Evolutionary conservation across 768 basidiomycete species (phyloP).

Genomic region (Kwoniella dejecticola): DNA sequence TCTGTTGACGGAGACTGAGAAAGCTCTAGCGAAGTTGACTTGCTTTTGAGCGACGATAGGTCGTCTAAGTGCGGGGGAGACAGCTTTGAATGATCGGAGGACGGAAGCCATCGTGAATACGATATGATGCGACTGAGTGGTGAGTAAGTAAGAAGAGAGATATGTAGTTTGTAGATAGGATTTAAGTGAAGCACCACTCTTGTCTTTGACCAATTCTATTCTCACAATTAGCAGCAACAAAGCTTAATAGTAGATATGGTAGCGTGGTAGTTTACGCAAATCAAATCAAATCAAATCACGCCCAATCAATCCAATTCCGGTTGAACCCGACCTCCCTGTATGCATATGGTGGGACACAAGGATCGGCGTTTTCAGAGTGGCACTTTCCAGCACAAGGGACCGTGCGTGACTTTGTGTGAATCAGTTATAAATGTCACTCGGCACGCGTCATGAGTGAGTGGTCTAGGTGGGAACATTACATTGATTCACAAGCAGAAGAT

Average conservation of each 20-base stretch:
- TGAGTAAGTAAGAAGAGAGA: slow-evolving; percentile 7
- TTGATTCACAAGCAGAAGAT: too few species aligned
- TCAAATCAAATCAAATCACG: background rate
- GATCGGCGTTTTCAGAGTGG: background rate
- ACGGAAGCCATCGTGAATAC: slow-evolving; percentile 38
- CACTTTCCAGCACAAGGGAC: background rate
- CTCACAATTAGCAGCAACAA: background rate
- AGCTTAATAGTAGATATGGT: slow-evolving; percentile 1
- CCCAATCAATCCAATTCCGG: background rate
- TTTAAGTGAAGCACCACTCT: slow-evolving; percentile 1
- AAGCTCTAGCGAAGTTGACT: slow-evolving; percentile 22
- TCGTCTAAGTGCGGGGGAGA: slow-evolving; percentile 18
- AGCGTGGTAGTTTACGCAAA: slow-evolving; percentile 12
- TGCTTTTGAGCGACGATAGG: slow-evolving; percentile 9
- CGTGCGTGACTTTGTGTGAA: slow-evolving; percentile 15
- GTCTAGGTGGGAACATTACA: too few species aligned
- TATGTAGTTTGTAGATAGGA: background rate
- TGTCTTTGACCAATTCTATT: background rate
- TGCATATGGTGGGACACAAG: too few species aligned
- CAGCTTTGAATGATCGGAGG: slow-evolving; percentile 35
- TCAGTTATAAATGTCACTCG: too few species aligned
- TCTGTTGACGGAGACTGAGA: slow-evolving; percentile 38
- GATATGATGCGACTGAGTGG: background rate
- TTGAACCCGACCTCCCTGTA: background rate
- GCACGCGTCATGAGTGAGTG: too few species aligned